Base-by-base conservation (phyloP, 2,329 filamentous ascomycete genomes). In the Trichophyton verrucosum region DNA sequence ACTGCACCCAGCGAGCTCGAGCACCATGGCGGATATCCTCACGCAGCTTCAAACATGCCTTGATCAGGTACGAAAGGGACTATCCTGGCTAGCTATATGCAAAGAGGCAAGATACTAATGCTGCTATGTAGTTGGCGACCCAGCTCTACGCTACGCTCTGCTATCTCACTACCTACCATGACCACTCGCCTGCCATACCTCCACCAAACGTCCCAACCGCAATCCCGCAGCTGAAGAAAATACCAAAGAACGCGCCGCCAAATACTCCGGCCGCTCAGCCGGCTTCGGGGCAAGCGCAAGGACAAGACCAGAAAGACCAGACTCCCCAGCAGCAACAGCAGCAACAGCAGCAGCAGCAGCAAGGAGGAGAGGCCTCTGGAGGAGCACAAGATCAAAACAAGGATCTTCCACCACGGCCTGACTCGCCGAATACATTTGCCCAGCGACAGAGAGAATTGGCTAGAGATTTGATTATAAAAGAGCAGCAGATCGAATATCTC, bases 11-110 rank as follows among this genome's bases (percentile, higher is more conserved):
- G 17, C 9, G 17, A 22, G n/a, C 20, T 30, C 15, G 9, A 27
- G 53, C 42, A 63, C 13, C 20, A 76, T 78, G 76, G 75, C 75
- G 20, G 77, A 80, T 66, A 76, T 77, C 36, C 68, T 80, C 42
- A 79, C 77, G 17, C 77, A 79, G 62, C 73, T 80, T 42, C 77
- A 80, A 70, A 78, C 77, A 60, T 78, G 77, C 65, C 74, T 79
- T 44, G 77, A 79, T 65, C 77, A 80, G 66, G 76, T 76, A 51
- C 44, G 60, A 36, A 17, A 55, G 13, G 13, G 33, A 51, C 22
- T 15, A 17, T 55, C 4, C 8, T 17, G n/a, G n/a, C 9, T n/a
- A 22, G 20, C 1, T 17, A 17, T 27, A 56, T n/a, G 3, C 15
- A 42, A 20, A 36, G 9, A 36, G 3, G 13, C 9, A 38, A 47